phyloP scores from a whole-genome alignment of 495 filamentous ascomycete genomes.

The Melanomma pulvis-pyrius region DNA sequence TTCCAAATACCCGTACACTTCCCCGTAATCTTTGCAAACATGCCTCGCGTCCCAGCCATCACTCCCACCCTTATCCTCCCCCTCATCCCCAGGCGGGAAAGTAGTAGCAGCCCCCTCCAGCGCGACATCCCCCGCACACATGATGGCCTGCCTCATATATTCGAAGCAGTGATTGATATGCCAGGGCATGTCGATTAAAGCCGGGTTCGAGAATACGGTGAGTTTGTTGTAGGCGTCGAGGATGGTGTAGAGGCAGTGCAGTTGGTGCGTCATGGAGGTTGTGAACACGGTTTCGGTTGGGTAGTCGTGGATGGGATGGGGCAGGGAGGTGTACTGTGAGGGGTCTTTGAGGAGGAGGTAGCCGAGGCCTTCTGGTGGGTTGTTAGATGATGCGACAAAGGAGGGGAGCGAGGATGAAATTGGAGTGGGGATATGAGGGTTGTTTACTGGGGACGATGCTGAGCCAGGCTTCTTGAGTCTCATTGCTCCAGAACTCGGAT shows the following conservation, averaged over 20 bases:
- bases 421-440: not conserved
- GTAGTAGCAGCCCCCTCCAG: slow-evolving; percentile 51
- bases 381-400: not conserved
- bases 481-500: slow-evolving; percentile 50
- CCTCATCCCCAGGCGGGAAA: slow-evolving; percentile 45
- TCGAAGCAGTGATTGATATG: slow-evolving; percentile 57
- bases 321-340: slow-evolving; percentile 50
- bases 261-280: slow-evolving; percentile 53
- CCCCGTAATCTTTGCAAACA: slow-evolving; percentile 50
- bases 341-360: slow-evolving; percentile 53
- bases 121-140: slow-evolving; percentile 54
- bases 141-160: slow-evolving; percentile 53
- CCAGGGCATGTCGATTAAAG: slow-evolving; percentile 51
- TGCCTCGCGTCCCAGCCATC: slow-evolving; percentile 56
- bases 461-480: slow-evolving; percentile 49
- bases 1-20: slow-evolving; percentile 51
- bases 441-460: slow-evolving; percentile 49
- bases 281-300: slow-evolving; percentile 53
- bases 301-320: slow-evolving; percentile 50
- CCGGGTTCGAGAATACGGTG: slow-evolving; percentile 11
- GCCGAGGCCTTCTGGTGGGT: slow-evolving; percentile 47
- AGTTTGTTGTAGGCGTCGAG: slow-evolving; percentile 47
- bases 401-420: not conserved
- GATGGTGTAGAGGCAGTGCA: slow-evolving; percentile 54
- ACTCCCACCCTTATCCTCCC: slow-evolving; percentile 43